Evolutionary conservation across 202 grass and related monocot species (phyloP).

Genomic region (Bolboschoenoplectus hybrid): DNA sequence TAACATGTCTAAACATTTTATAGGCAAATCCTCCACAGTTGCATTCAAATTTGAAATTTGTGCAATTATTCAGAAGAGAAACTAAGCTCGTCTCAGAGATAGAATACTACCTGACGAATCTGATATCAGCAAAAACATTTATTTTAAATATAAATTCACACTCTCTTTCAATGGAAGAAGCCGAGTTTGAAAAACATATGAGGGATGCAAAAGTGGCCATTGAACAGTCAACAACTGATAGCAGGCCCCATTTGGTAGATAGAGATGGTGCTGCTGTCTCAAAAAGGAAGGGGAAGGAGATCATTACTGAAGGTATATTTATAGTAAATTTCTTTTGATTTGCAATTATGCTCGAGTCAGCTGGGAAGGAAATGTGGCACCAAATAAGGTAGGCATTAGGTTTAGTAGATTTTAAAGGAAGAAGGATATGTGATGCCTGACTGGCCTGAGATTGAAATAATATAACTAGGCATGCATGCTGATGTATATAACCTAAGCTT

Average conservation of each 20-base stretch:
- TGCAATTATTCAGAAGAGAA: constrained; percentile 85
- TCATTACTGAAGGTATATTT: constrained; percentile 47
- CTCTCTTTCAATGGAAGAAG: constrained; percentile 83
- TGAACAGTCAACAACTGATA: constrained; percentile 48
- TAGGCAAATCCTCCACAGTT: constrained; percentile 92
- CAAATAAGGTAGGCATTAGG: no score
- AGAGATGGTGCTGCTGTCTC: constrained; percentile 24
- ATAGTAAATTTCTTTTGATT: background rate
- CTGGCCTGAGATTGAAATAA: no score
- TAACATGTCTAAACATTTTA: constrained; percentile 34
- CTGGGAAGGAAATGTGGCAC: no score
- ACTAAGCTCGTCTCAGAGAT: constrained; percentile 88
- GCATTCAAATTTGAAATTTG: constrained; percentile 91
- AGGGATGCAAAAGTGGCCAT: constrained; percentile 54
- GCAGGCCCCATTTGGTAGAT: constrained; percentile 35
- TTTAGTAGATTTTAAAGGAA: no score
- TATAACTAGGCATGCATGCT: no score
- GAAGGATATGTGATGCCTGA: no score
- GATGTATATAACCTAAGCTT: background rate
- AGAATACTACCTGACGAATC: constrained; percentile 89
- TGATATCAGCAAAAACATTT: constrained; percentile 88
- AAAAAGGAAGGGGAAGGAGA: constrained; percentile 35
- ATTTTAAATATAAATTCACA: constrained; percentile 66
- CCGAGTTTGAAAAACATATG: constrained; percentile 77
- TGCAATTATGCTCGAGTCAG: background rate